Base-by-base conservation (phyloP, 2,329 filamentous ascomycete genomes). In the Cladobotryum protrusum region DNA sequence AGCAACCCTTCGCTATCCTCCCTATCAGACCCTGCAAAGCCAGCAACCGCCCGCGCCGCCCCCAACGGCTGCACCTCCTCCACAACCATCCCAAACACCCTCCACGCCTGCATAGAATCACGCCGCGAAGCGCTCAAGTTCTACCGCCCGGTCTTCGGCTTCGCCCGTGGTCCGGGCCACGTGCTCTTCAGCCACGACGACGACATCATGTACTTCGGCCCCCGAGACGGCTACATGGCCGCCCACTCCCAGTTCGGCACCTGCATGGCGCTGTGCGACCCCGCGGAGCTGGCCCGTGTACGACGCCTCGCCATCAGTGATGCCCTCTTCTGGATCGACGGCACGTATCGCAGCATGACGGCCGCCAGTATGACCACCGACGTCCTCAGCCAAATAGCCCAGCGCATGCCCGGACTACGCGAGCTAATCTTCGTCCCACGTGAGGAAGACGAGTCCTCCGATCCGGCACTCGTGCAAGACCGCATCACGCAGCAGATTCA, bases 181-280 rank as follows among this genome's bases (percentile, higher is more conserved):
- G 61, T 76, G 32, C 68, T 69, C 54, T 71, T 78, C 56, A 69
- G 72, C 52, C 63, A 67, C 0, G 46, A 56, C 13, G 57, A 57
- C 45, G 74, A 78, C 52, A 65, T 73, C n/a, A 63, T 77, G 46
- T 77, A 72, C 58, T 76, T 77, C 54, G 73, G 73, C 34, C 65
- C 69, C 11, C 65, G 70, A 32, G 59, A 69, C 20, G 73, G 72
- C 46, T 71, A 67, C 61, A 72, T 72, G 67, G 71, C 70, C 17
- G 66, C 72, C 45, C 67, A 70, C 49, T 65, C 72, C 5, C 68
- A 76, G 54, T 71, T 77, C 49, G 65, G 67, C 45, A 72, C 71
- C 13, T 68, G 68, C 56, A 65, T 76, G 61, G 60, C 67, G 46
- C 64, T 76, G 57, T 71, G 68, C 54, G 63, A 65, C 40, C 68